These are phyloP conservation scores for Paramyrothecium roridum DNA, from an alignment of 2,329 filamentous ascomycete genomes.

Conservation along the genomic window DNA sequence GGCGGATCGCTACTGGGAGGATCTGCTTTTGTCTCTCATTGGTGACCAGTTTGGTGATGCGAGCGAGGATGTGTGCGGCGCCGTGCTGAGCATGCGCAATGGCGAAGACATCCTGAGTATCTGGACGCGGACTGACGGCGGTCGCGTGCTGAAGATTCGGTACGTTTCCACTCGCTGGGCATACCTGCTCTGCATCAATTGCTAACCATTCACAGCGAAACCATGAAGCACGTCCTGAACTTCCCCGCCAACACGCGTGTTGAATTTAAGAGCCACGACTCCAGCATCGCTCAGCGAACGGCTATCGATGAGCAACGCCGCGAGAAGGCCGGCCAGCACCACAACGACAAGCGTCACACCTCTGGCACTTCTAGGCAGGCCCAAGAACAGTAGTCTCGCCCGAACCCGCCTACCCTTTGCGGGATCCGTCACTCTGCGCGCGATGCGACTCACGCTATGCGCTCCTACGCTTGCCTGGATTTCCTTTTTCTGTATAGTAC, in stretches of 20 bases:
- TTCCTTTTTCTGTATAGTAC: constrained; percentile 6
- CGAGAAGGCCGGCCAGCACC: constrained; percentile 65
- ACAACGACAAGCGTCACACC: constrained; percentile 34
- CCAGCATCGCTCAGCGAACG: constrained; percentile 87
- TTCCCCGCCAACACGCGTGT: constrained; percentile 88
- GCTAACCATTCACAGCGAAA: constrained; percentile 63
- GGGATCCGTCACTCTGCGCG: background rate
- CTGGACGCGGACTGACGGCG: constrained; percentile 92
- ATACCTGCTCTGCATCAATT: background rate
- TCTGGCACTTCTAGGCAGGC: constrained; percentile 26
- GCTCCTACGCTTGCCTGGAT: background rate
- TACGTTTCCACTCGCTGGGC: constrained; percentile 41
- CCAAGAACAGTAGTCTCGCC: constrained; percentile 20
- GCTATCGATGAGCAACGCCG: constrained; percentile 89
- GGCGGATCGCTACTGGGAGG: constrained; percentile 95
- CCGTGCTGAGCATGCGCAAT: constrained; percentile 88
- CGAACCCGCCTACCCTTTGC: background rate
- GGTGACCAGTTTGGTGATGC: constrained; percentile 94
- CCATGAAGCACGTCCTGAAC: constrained; percentile 83
- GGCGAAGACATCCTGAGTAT: constrained; percentile 97
- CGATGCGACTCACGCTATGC: background rate
- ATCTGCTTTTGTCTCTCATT: constrained; percentile 83
- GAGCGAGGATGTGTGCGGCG: constrained; percentile 90
- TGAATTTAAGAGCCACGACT: constrained; percentile 94
- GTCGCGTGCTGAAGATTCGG: constrained; percentile 94